Evolutionary conservation across 139 green algal species (phyloP).

Genomic region (Bryopsis sp.): DNA sequence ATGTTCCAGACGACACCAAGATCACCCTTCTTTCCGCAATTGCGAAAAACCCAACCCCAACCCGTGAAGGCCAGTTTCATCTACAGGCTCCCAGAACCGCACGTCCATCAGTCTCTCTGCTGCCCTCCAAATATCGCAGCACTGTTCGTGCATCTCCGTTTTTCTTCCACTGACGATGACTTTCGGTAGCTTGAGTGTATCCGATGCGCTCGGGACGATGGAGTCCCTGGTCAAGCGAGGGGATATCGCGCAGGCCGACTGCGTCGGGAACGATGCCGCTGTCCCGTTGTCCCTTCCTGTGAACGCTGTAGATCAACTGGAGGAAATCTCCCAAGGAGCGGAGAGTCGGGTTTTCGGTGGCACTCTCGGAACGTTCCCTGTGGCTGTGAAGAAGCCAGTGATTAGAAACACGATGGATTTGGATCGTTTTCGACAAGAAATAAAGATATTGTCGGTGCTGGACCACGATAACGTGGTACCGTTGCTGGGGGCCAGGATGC

Average conservation of each 20-base stretch:
- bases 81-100: too few species aligned
- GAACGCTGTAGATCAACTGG: background rate
- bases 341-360: conserved; percentile 36
- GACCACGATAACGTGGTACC: conserved; percentile 30
- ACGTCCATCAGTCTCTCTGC: too few species aligned
- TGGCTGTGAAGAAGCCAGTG: conserved; percentile 63
- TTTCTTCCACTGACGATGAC: too few species aligned
- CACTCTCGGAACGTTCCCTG: conserved; percentile 15
- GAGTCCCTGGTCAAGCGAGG: conserved; percentile 5
- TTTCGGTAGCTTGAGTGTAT: conserved; percentile 11
- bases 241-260: background rate
- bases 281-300: background rate
- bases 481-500: conserved; percentile 44
- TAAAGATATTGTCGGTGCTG: conserved; percentile 45
- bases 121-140: too few species aligned
- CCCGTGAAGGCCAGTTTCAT: too few species aligned
- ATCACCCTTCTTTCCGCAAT: too few species aligned
- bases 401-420: conserved; percentile 55
- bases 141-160: too few species aligned
- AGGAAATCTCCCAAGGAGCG: conserved; percentile 18
- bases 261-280: background rate
- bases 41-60: too few species aligned
- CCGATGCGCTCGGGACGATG: background rate
- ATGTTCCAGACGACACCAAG: too few species aligned
- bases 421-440: conserved; percentile 54